These are phyloP conservation scores for Magnaporthales sp. DNA, from an alignment of 2,329 filamentous ascomycete genomes.

Conservation along the genomic window DNA sequence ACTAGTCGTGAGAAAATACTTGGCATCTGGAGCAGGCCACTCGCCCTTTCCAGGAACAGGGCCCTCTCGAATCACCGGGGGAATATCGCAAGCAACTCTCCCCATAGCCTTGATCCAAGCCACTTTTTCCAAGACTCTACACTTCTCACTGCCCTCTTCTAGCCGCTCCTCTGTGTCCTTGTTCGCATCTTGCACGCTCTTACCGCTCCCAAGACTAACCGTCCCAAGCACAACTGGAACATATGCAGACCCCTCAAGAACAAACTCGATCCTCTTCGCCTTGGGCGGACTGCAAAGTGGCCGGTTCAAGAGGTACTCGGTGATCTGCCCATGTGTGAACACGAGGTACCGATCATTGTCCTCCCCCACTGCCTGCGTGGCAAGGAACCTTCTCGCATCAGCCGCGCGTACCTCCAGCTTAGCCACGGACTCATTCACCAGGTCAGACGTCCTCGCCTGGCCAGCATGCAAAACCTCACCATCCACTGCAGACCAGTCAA, in stretches of 20 bases:
- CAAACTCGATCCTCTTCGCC: not conserved
- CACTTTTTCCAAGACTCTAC: not conserved
- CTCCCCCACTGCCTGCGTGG: not conserved
- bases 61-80: not conserved
- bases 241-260: not conserved
- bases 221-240: not conserved
- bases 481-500: not conserved
- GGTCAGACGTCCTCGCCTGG: not conserved
- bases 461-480: not conserved
- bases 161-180: not conserved
- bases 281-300: not conserved
- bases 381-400: not conserved
- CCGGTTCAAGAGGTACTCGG: not conserved
- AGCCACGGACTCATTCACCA: not conserved
- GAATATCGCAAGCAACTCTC: not conserved
- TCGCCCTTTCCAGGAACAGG: not conserved
- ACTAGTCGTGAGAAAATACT: not conserved
- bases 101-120: not conserved
- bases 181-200: not conserved
- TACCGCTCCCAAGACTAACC: not conserved
- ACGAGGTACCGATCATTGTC: not conserved
- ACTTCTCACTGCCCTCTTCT: not conserved
- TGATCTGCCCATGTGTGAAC: slow-evolving; percentile 1
- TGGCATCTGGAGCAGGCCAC: not conserved
- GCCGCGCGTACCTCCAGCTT: not conserved